Percentiles rank a stretch among this genome's conserved stretches.
phyloP scores from a whole-genome alignment of 495 filamentous ascomycete species.

The Chaetomium tenue region DNA sequence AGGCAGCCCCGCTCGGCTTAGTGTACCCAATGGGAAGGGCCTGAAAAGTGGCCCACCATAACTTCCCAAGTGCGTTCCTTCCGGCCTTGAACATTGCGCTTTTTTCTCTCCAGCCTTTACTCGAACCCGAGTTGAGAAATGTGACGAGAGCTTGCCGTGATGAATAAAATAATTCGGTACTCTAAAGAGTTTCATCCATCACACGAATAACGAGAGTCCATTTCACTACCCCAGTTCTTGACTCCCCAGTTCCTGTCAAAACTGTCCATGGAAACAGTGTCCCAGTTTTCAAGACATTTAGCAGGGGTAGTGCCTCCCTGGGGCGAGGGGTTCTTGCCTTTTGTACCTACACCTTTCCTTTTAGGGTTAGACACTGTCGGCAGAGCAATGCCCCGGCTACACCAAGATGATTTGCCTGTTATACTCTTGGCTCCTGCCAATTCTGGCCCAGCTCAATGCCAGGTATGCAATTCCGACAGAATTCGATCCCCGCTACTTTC shows the following conservation, averaged over 20 bases:
- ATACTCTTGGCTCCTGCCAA: conserved; percentile 16
- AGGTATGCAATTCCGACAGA: conserved; percentile 35
- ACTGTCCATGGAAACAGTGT: background rate
- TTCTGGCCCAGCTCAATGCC: conserved; percentile 21
- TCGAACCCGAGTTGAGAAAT: too few relatives aligned
- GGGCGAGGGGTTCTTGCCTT: too few relatives aligned
- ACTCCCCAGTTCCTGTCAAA: too few relatives aligned
- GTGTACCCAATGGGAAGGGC: background rate
- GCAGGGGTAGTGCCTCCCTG: too few relatives aligned
- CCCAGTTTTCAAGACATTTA: background rate
- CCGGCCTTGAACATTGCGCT: too few relatives aligned
- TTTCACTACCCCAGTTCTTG: too few relatives aligned
- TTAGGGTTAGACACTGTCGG: conserved; percentile 19
- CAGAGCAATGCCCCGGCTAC: background rate
- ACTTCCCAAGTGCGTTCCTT: too few relatives aligned
- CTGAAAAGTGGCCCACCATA: background rate
- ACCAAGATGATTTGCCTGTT: conserved; percentile 3
- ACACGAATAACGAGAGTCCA: too few relatives aligned
- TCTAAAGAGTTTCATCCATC: too few relatives aligned
- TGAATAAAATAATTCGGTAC: too few relatives aligned
- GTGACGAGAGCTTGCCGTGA: too few relatives aligned
- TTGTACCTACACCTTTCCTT: conserved; percentile 2
- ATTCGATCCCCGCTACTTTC: conserved; percentile 31
- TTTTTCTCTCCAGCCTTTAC: too few relatives aligned
- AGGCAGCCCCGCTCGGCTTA: background rate